Evolutionary conservation across 148 eudicot genomes (phyloP).

Genomic region (Cornus controversa): DNA sequence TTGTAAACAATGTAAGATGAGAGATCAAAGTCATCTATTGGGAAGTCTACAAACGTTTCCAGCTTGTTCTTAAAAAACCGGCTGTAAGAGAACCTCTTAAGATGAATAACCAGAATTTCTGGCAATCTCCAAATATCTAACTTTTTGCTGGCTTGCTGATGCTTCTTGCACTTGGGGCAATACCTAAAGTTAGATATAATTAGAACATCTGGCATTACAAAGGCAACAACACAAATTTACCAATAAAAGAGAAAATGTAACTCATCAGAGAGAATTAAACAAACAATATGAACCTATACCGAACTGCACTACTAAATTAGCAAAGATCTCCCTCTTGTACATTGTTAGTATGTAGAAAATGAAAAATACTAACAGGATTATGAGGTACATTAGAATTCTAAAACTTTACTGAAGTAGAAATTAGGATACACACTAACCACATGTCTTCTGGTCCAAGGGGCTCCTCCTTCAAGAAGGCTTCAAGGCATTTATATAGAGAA

Average conservation of each 20-base stretch:
- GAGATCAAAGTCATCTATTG: slow-evolving; percentile 67
- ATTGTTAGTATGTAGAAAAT: no score
- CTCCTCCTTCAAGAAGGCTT: slow-evolving; percentile 87
- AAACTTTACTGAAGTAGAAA: not conserved
- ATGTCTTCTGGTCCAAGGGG: slow-evolving; percentile 86
- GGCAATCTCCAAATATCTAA: slow-evolving; percentile 94
- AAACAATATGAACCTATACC: not conserved
- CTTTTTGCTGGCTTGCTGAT: slow-evolving; percentile 78
- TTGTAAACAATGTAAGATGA: slow-evolving; percentile 45
- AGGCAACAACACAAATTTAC: not conserved
- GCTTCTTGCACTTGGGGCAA: slow-evolving; percentile 76
- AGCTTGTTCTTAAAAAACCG: slow-evolving; percentile 64
- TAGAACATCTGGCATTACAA: slow-evolving; percentile 1
- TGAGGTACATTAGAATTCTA: not conserved
- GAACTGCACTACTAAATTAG: not conserved
- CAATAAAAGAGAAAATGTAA: not conserved
- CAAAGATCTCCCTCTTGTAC: not conserved
- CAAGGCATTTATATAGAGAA: slow-evolving; percentile 73
- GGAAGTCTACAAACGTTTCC: slow-evolving; percentile 82
- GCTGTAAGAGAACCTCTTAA: slow-evolving; percentile 80
- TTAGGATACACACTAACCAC: slow-evolving; percentile 41
- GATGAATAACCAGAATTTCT: slow-evolving; percentile 75
- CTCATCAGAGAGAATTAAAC: not conserved
- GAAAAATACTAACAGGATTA: no score
- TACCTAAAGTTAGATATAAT: slow-evolving; percentile 39